Conservation (phyloP, 345 rosid species). For the Pseudoturritis turrita region DNA sequence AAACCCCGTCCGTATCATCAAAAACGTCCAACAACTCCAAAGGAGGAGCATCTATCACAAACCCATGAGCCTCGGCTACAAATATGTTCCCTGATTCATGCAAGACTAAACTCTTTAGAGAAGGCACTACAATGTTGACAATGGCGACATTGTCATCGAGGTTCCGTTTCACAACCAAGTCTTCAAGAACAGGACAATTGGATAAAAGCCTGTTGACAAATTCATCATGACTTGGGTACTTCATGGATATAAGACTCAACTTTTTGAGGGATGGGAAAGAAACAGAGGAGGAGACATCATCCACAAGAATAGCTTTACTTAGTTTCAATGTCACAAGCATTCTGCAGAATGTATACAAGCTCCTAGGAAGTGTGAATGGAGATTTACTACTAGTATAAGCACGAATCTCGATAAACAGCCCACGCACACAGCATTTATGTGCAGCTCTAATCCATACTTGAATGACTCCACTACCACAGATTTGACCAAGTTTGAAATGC, state of each 20-base stretch:
- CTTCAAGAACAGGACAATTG: constrained; percentile 12
- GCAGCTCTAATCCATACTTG: background rate
- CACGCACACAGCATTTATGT: background rate
- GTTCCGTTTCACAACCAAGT: background rate
- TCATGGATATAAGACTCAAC: background rate
- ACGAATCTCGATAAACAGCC: background rate
- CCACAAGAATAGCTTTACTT: background rate
- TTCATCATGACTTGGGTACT: background rate
- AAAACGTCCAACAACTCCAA: background rate
- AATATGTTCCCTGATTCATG: background rate
- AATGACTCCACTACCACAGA: background rate
- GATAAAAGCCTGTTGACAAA: constrained; percentile 6
- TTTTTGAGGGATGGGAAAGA: background rate
- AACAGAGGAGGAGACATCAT: background rate
- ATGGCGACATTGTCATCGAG: background rate
- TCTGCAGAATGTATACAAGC: background rate
- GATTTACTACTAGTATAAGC: background rate
- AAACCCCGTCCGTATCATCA: background rate
- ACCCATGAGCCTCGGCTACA: background rate
- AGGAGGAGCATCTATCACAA: constrained; percentile 13
- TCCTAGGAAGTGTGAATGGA: background rate
- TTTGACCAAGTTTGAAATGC: background rate
- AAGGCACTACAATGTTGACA: background rate
- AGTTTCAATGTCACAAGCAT: constrained; percentile 12
- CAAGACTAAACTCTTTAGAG: background rate